Base-by-base conservation (phyloP, 225 moss, liverwort and hornwort genomes). In the Pleurozium schreberi region DNA sequence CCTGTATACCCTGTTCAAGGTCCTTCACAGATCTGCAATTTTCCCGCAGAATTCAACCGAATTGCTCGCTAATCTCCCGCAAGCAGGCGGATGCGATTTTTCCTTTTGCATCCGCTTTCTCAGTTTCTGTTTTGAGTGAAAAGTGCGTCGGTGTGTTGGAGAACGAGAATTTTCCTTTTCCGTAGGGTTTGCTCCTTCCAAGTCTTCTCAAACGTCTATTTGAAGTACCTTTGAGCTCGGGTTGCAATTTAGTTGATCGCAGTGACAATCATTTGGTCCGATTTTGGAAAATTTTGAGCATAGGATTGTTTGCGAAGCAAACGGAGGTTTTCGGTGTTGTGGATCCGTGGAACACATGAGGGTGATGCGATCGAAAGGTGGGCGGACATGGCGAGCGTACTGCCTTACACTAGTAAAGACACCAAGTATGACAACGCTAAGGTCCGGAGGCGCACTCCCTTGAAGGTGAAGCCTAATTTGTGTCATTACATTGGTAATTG, bases 391-490 rank as follows among this genome's bases (percentile, higher is more conserved):
- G 91, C 89, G 82, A 87, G 88, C 82, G 91, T 71, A 83, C 84
- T 94, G 94, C 94, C 94, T 71, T 92, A 92, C 83, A 85, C 87
- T 63, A 91, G 55, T 84, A 78, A 86, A 74, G 96, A 95, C 52
- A 85, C 92, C 42, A 85, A 90, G 43, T 98, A 97, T 79, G 97
- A 96, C 88, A 98, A 98, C 88, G 97, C 97, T 31, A 98, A 98
- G 94, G 91, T 98, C 82, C 96, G 98, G 65, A 95, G 95, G 79
- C 96, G 95, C 14, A 95, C 98, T 55, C 85, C 91, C 68, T 66
- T 95, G 28, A 93, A 94, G 98, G 98, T 97, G 89, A 76, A 76
- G 77, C 83, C 65, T 91, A 42, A 80, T 65, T 77, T 53, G n/a
- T 47, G 25, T 68, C 27, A 33, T 45, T 80, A 68, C 80, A 38